phyloP scores from a whole-genome alignment of 345 rosid species.

The Brassica juncea region DNA sequence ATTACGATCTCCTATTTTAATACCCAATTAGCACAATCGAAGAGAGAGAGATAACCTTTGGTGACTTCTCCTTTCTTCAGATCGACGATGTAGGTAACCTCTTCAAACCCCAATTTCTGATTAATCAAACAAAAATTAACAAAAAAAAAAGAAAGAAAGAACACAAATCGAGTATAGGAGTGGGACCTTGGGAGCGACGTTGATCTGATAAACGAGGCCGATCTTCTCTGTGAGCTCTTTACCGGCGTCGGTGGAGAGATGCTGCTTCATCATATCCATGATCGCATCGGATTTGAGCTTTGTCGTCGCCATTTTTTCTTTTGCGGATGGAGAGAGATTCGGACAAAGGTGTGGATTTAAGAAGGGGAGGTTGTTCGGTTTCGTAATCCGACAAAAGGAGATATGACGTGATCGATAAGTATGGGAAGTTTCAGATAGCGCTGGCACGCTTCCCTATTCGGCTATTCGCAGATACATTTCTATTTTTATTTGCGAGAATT shows the following conservation, averaged over 20 bases:
- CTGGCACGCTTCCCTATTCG: conserved; percentile 39
- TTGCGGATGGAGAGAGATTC: conserved; percentile 3
- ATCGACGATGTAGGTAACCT: conserved; percentile 73
- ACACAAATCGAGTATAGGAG: background rate
- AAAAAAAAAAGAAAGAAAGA: background rate
- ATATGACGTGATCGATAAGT: conserved; percentile 39
- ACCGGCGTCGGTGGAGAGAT: conserved; percentile 76
- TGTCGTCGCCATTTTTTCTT: conserved; percentile 49
- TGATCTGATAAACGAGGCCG: conserved; percentile 83
- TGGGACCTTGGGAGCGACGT: conserved; percentile 88
- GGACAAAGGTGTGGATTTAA: conserved; percentile 8
- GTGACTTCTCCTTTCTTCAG: conserved; percentile 89
- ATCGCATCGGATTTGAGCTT: conserved; percentile 70
- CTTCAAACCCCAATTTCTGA: conserved; percentile 89
- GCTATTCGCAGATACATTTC: background rate
- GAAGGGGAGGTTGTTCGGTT: conserved; percentile 1
- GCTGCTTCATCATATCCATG: conserved; percentile 69
- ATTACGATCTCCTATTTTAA: background rate
- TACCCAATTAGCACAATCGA: background rate
- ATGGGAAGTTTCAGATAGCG: conserved; percentile 27
- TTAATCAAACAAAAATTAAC: background rate
- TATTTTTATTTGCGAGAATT: background rate
- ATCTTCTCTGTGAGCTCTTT: conserved; percentile 62
- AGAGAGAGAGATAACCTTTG: conserved; percentile 54
- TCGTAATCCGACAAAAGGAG: conserved; percentile 26